A percentile compares a stretch with the other conserved stretches of the same genome.
Evolutionary conservation across 768 basidiomycete species (phyloP).

Genomic region (Mycena chlorophos): DNA sequence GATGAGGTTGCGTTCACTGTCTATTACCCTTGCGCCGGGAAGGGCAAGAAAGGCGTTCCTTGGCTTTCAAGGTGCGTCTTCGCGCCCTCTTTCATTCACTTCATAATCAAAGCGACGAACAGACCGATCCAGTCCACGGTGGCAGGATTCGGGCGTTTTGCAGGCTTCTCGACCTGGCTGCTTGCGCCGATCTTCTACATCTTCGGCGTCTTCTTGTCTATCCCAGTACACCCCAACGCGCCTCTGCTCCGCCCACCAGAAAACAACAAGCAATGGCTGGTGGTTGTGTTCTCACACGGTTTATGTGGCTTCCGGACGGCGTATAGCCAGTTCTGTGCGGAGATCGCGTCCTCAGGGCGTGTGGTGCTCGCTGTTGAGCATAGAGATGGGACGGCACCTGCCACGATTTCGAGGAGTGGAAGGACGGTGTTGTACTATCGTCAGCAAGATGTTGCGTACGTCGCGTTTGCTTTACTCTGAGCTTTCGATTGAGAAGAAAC

Average conservation of each 20-base stretch:
- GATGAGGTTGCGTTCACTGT: constrained; percentile 66
- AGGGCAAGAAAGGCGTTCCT: constrained; percentile 42
- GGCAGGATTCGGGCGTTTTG: constrained; percentile 50
- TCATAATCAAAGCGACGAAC: background rate
- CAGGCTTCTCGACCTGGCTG: constrained; percentile 48
- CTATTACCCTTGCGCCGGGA: constrained; percentile 59
- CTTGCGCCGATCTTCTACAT: constrained; percentile 53
- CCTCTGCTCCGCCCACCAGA: constrained; percentile 47
- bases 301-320: constrained; percentile 71
- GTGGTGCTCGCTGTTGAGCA: constrained; percentile 85
- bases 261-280: constrained; percentile 57
- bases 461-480: constrained; percentile 1
- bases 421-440: constrained; percentile 51
- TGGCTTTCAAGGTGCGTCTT: constrained; percentile 58
- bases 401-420: constrained; percentile 39
- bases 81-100: background rate
- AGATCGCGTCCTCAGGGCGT: constrained; percentile 74
- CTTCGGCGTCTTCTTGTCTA: constrained; percentile 48
- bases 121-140: constrained; percentile 49
- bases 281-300: constrained; percentile 85
- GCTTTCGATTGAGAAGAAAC: background rate
- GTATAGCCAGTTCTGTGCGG: constrained; percentile 74
- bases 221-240: constrained; percentile 58
- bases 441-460: constrained; percentile 58
- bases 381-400: constrained; percentile 74